These are phyloP conservation scores for Phytophthora nicotianae DNA, from an alignment of 352 stramenopile genomes.

Conservation along the genomic window DNA sequence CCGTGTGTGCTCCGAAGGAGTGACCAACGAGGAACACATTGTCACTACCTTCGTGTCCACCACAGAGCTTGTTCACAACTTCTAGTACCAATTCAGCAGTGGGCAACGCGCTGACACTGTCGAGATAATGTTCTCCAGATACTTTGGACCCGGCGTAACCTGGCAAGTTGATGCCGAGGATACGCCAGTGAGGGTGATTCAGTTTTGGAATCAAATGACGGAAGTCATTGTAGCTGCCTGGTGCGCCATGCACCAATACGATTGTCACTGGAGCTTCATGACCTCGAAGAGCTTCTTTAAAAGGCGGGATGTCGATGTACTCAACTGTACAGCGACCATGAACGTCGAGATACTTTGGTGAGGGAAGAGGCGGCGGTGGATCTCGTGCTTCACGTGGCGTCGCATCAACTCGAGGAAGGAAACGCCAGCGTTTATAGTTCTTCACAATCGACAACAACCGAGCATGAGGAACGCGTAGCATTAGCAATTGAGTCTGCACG, in stretches of 20 bases:
- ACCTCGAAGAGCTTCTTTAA: background rate
- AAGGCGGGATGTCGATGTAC: slow-evolving; percentile 37
- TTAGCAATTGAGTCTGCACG: background rate
- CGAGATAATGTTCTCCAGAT: slow-evolving; percentile 31
- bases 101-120: slow-evolving; percentile 38
- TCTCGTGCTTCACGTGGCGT: slow-evolving; percentile 14
- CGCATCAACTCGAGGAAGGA: slow-evolving; percentile 25
- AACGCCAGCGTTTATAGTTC: slow-evolving; percentile 21
- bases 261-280: slow-evolving; percentile 35
- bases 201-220: slow-evolving; percentile 54
- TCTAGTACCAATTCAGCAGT: slow-evolving; percentile 38
- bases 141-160: slow-evolving; percentile 48
- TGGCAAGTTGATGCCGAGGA: slow-evolving; percentile 64
- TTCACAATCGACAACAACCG: slow-evolving; percentile 14
- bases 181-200: slow-evolving; percentile 31
- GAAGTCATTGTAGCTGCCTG: slow-evolving; percentile 61
- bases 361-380: slow-evolving; percentile 34
- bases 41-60: slow-evolving; percentile 13
- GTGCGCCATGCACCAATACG: slow-evolving; percentile 62
- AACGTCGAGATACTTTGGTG: slow-evolving; percentile 35
- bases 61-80: slow-evolving; percentile 38
- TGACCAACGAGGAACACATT: slow-evolving; percentile 55
- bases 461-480: slow-evolving; percentile 7
- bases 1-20: slow-evolving; percentile 57
- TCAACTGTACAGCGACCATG: slow-evolving; percentile 38